Conservation (phyloP, 2,329 filamentous ascomycete species). For the Sclerotiophoma versabilis region DNA sequence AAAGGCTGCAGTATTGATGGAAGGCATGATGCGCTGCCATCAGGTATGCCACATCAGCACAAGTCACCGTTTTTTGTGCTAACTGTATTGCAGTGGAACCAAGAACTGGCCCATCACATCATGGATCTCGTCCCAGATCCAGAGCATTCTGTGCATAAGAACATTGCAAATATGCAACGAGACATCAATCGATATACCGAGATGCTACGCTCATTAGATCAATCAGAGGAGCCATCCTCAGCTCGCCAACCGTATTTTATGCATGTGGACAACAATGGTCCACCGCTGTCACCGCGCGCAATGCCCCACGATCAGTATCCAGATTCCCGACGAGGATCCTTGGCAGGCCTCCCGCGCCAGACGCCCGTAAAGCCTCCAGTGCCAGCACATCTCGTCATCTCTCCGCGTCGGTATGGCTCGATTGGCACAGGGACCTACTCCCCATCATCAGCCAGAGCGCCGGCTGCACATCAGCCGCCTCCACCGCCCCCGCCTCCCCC, state of each 20-base stretch:
- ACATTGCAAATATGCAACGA: constrained; percentile 66
- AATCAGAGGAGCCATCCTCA: constrained; percentile 69
- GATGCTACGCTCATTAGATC: constrained; percentile 62
- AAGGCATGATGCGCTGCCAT: constrained; percentile 77
- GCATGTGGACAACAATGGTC: constrained; percentile 58
- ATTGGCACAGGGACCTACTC: constrained; percentile 75
- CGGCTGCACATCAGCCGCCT: constrained; percentile 66
- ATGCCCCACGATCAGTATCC: constrained; percentile 71
- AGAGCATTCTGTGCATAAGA: constrained; percentile 79
- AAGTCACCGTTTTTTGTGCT: constrained; percentile 29
- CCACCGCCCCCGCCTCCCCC: constrained; percentile 70
- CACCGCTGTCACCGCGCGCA: constrained; percentile 87
- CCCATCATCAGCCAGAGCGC: constrained; percentile 76
- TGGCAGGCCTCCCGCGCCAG: constrained; percentile 61
- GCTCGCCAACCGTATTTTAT: constrained; percentile 60
- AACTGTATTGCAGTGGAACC: constrained; percentile 70
- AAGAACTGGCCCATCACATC: constrained; percentile 80
- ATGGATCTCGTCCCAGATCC: constrained; percentile 75
- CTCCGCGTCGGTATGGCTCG: constrained; percentile 84
- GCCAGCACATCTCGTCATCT: constrained; percentile 80
- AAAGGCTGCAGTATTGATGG: constrained; percentile 82
- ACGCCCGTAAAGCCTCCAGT: constrained; percentile 79
- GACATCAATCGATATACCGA: constrained; percentile 70
- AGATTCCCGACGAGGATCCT: constrained; percentile 75
- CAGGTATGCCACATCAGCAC: constrained; percentile 57